Base-by-base conservation (phyloP, 345 rosid genomes). In the Eutrema japonicum region DNA sequence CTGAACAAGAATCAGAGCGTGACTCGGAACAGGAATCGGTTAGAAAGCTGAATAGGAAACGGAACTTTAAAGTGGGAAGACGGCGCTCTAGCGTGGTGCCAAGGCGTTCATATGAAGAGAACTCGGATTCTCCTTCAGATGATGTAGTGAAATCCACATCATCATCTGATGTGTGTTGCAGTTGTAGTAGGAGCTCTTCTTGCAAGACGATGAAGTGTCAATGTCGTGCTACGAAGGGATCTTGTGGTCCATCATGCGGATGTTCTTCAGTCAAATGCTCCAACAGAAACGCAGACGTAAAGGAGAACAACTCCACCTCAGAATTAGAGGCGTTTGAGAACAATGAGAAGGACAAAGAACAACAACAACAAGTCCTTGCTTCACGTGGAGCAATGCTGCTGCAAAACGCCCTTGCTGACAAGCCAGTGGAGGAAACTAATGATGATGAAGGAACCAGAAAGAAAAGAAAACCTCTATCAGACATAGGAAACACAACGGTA, bases 161-260 rank as follows among this genome's bases (percentile, higher is more conserved):
- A 56, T 46, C 73, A 6, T 51, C 82, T 10, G 81, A 54, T 61
- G 49, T 50, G 16, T 90, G 99, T 65, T 92, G 98, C 77, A 82
- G 86, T 0, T 95, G 99, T 37, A 82, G 87, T 64, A 86, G 52
- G 66, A 41, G 40, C 55, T 90, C 99, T 16, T 79, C 58, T 1
- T 95, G 99, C 84, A 90, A 88, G 81, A 92, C 96, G 18, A 64
- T 43, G 27, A 95, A 88, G 76, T 95, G 99, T 68, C 88, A 89
- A 10, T 95, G 99, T 69, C 84, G 89, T 61, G 85, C 83, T 18
- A 72, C 80, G 13, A 83, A 87, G 40, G 92, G 87, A n/a, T 10
- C 48, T 36, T 95, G 99, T 51, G 88, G 94, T 7, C 67, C 74
- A 45, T 80, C 89, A 1, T 95, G 99, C 41, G 86, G 89, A 11